Evolutionary conservation across 2,329 filamentous ascomycete genomes (phyloP).

Genomic region (Arthrobotrys entomopaga): DNA sequence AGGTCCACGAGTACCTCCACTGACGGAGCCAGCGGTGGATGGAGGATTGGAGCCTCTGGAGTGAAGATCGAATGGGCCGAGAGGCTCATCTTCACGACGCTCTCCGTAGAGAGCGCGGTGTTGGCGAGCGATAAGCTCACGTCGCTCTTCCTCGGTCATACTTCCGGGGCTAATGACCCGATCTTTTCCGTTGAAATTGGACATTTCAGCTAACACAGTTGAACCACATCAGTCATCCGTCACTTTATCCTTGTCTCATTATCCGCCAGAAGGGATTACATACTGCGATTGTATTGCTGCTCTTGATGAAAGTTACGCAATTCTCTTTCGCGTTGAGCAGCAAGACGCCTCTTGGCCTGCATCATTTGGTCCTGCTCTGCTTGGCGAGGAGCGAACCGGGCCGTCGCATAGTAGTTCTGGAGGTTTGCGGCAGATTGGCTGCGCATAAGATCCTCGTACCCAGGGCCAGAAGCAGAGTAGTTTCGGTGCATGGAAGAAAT

Average conservation of each 20-base stretch:
- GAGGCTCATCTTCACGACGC: constrained; percentile 47
- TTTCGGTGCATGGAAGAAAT: constrained; percentile 57
- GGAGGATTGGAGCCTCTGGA: constrained; percentile 52
- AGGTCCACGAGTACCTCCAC: constrained; percentile 59
- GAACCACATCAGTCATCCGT: constrained; percentile 60
- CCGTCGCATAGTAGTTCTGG: constrained; percentile 92
- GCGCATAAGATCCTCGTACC: constrained; percentile 70
- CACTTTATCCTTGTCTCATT: neutral
- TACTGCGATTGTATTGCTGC: constrained; percentile 99
- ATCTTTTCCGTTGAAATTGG: constrained; percentile 77
- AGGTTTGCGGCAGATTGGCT: constrained; percentile 80
- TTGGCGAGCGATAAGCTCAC: constrained; percentile 94
- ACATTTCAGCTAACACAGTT: constrained; percentile 72
- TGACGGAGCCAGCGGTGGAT: constrained; percentile 61
- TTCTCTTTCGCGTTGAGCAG: constrained; percentile 97
- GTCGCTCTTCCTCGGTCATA: constrained; percentile 95
- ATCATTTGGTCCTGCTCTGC: constrained; percentile 98
- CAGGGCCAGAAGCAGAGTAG: constrained; percentile 58
- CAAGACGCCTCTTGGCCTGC: constrained; percentile 99
- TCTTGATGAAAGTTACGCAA: constrained; percentile 99
- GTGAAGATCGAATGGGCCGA: constrained; percentile 45
- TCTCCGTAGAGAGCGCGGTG: constrained; percentile 91
- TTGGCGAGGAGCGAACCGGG: constrained; percentile 87
- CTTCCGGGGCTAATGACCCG: constrained; percentile 83
- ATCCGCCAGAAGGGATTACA: constrained; percentile 61